Percentiles rank a stretch among this genome's conserved stretches.
These are phyloP conservation scores for Tetradesmus obliquus DNA, from an alignment of 139 green algal genomes.

Conservation along the genomic window DNA sequence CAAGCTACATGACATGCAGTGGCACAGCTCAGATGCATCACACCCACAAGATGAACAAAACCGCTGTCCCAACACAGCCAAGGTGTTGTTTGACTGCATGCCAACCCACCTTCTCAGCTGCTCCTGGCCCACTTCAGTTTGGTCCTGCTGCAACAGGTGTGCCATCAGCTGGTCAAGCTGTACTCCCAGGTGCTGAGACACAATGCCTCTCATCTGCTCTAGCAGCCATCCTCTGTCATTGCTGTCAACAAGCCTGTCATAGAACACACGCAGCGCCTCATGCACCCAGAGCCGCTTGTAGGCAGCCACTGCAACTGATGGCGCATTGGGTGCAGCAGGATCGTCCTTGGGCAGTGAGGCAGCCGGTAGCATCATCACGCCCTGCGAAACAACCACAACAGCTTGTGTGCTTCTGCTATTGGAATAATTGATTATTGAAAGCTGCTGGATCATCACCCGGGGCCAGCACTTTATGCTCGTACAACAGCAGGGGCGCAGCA, in stretches of 20 bases:
- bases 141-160: conserved; percentile 48
- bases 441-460: too few species aligned
- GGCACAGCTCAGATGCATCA: too few species aligned
- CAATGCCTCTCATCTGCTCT: conserved; percentile 52
- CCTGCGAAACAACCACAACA: conserved; percentile 42
- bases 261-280: conserved; percentile 82
- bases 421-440: too few species aligned
- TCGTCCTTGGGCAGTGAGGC: conserved; percentile 30
- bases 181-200: conserved; percentile 22
- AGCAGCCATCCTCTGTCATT: conserved; percentile 78
- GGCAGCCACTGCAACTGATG: conserved; percentile 34
- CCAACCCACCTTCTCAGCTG: conserved; percentile 18
- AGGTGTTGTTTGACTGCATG: background rate
- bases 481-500: background rate
- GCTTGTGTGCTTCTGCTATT: background rate
- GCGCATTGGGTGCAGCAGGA: background rate
- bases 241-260: conserved; percentile 80
- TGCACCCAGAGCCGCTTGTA: conserved; percentile 85
- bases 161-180: conserved; percentile 57
- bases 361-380: conserved; percentile 68
- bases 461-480: too few species aligned
- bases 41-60: conserved; percentile 51
- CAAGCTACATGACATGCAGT: too few species aligned
- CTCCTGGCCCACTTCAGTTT: conserved; percentile 29
- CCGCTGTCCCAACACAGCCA: background rate